Conservation (phyloP, 2,329 filamentous ascomycete species). For the Hyphodiscus sp. region DNA sequence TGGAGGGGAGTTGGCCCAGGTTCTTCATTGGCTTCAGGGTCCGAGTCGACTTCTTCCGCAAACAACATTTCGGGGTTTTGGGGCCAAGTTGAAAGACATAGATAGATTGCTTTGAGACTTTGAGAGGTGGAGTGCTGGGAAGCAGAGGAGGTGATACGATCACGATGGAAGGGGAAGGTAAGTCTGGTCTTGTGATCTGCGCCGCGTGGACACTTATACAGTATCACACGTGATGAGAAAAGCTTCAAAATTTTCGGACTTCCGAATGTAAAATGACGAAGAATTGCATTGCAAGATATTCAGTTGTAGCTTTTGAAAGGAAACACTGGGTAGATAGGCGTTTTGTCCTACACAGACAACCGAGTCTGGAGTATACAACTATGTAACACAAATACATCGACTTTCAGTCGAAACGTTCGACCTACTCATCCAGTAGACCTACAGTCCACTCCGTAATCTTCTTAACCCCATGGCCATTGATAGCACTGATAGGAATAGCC, state of each 20-base stretch:
- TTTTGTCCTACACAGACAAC: not conserved
- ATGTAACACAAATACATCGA: not conserved
- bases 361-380: not conserved
- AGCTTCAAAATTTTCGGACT: not conserved
- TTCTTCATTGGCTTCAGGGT: not conserved
- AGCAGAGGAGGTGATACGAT: too few species aligned
- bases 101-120: too few species aligned
- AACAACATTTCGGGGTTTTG: not conserved
- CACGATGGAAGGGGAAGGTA: not conserved
- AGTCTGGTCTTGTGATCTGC: not conserved
- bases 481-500: conserved; percentile 83
- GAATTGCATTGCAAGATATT: too few species aligned
- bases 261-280: not conserved
- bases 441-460: conserved; percentile 67
- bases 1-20: not conserved
- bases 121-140: too few species aligned
- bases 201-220: not conserved
- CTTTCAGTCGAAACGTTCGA: not conserved
- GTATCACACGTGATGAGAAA: not conserved
- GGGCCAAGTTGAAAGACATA: too few species aligned
- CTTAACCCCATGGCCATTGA: conserved; percentile 76
- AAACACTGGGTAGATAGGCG: not conserved
- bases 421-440: conserved; percentile 44
- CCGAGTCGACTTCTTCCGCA: not conserved
- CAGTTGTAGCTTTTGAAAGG: not conserved